These are phyloP conservation scores for Fusarium humuli DNA, from an alignment of 2,329 filamentous ascomycete species.

Conservation along the genomic window DNA sequence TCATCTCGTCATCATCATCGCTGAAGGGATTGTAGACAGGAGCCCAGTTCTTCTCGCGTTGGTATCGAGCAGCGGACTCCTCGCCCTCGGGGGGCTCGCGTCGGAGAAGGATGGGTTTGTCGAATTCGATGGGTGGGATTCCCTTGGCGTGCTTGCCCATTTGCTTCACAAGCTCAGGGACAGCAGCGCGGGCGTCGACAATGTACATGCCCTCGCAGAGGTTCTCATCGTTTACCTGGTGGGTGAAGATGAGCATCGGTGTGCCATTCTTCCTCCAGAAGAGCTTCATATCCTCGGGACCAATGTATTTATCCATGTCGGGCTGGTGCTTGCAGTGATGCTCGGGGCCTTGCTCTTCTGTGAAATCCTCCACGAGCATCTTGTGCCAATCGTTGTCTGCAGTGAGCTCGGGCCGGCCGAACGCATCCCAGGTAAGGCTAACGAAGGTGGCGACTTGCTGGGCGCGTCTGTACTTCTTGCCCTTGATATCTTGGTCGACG, in stretches of 20 bases:
- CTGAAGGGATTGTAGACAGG: slow-evolving; percentile 35
- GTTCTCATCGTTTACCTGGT: slow-evolving; percentile 40
- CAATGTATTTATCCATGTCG: slow-evolving; percentile 43
- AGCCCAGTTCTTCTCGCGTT: slow-evolving; percentile 43
- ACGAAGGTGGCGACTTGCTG: slow-evolving; percentile 40
- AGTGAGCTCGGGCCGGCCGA: slow-evolving; percentile 37
- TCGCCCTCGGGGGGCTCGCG: slow-evolving; percentile 32
- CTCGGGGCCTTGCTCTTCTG: slow-evolving; percentile 30
- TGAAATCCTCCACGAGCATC: slow-evolving; percentile 39
- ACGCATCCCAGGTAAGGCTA: slow-evolving; percentile 34
- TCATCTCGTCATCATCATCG: slow-evolving; percentile 38
- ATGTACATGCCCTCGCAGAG: slow-evolving; percentile 42
- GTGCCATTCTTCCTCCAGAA: slow-evolving; percentile 42
- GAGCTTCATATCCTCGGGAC: slow-evolving; percentile 42
- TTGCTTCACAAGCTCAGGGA: slow-evolving; percentile 31
- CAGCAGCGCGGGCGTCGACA: slow-evolving; percentile 36
- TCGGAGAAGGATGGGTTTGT: slow-evolving; percentile 32
- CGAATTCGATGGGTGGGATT: slow-evolving; percentile 35
- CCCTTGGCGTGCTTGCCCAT: slow-evolving; percentile 36
- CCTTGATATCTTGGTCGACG: slow-evolving; percentile 36
- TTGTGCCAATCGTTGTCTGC: slow-evolving; percentile 36
- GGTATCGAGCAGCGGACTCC: slow-evolving; percentile 29
- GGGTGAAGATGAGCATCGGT: slow-evolving; percentile 41
- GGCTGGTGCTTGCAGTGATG: slow-evolving; percentile 41
- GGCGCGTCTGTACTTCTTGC: slow-evolving; percentile 37